Conservation (phyloP, 805 yeast genomes). For the Kluyveromyces siamensis region DNA sequence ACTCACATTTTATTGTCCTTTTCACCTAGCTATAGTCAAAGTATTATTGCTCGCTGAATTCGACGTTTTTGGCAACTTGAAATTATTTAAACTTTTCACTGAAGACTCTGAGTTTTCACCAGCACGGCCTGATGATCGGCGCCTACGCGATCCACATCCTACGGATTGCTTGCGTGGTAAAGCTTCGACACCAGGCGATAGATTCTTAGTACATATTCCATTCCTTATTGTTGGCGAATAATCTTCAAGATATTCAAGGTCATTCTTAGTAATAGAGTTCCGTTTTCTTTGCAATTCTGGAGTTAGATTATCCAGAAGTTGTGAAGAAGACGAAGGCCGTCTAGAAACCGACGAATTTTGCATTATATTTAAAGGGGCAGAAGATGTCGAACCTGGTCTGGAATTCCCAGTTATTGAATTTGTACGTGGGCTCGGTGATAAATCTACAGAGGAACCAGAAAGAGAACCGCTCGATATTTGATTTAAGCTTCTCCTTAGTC, state of each 20-base stretch:
- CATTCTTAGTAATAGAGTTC: slow-evolving; percentile 5
- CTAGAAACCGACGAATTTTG: background rate
- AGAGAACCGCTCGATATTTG: slow-evolving; percentile 4
- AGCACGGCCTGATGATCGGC: slow-evolving; percentile 6
- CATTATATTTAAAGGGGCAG: background rate
- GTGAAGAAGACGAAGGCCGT: slow-evolving; percentile 1
- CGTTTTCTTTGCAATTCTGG: slow-evolving; percentile 9
- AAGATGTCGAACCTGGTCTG: background rate
- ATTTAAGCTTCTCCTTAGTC: slow-evolving; percentile 22
- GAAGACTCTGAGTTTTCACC: slow-evolving; percentile 3
- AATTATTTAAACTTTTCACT: background rate
- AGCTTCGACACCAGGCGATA: background rate
- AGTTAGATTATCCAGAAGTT: slow-evolving; percentile 6
- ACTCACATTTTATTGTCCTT: background rate
- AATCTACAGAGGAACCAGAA: background rate
- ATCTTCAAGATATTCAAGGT: background rate
- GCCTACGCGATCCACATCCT: slow-evolving; percentile 6
- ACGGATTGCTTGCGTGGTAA: slow-evolving; percentile 2
- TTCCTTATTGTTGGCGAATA: slow-evolving; percentile 1
- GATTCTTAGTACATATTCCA: background rate
- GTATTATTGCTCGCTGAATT: background rate
- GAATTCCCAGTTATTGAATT: background rate
- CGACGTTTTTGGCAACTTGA: background rate
- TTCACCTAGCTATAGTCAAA: background rate
- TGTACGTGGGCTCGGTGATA: background rate